Conservation (phyloP, 2,329 filamentous ascomycete genomes). For the Fusarium anguioides region DNA sequence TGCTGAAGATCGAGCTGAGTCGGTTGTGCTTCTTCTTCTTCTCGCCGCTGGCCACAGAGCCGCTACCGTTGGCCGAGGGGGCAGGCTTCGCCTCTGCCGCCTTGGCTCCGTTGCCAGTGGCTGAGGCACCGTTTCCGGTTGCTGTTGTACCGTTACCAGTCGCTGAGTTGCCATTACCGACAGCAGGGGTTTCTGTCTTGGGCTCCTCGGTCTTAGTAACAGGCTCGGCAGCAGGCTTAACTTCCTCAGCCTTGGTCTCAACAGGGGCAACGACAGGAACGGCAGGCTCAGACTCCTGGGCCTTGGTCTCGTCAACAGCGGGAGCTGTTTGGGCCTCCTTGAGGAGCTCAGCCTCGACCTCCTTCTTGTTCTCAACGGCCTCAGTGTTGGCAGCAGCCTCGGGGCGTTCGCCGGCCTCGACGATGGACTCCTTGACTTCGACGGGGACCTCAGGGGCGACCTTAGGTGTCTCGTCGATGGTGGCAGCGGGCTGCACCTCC, state of each 20-base stretch:
- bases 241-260: constrained; percentile 27
- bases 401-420: constrained; percentile 68
- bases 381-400: constrained; percentile 77
- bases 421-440: constrained; percentile 68
- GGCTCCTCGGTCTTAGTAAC: constrained; percentile 9
- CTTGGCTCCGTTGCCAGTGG: constrained; percentile 36
- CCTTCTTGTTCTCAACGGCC: constrained; percentile 80
- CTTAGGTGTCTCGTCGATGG: constrained; percentile 52
- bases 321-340: constrained; percentile 64
- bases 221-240: constrained; percentile 4
- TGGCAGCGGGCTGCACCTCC: constrained; percentile 64
- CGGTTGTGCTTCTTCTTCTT: constrained; percentile 78
- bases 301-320: constrained; percentile 70
- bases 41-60: constrained; percentile 50
- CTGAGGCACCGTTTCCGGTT: constrained; percentile 32
- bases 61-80: constrained; percentile 25
- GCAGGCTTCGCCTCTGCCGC: constrained; percentile 41
- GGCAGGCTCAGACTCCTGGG: constrained; percentile 49
- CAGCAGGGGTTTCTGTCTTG: constrained; percentile 32
- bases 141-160: constrained; percentile 31
- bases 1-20: constrained; percentile 70
- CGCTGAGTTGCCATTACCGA: constrained; percentile 37
- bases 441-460: constrained; percentile 63
- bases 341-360: constrained; percentile 78
- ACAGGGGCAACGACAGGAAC: constrained; percentile 14